Evolutionary conservation across 192 early-diverging fungal species (phyloP), one percentile per base, ranked within the genome.

Genomic region (Coemansia sp.): DNA sequence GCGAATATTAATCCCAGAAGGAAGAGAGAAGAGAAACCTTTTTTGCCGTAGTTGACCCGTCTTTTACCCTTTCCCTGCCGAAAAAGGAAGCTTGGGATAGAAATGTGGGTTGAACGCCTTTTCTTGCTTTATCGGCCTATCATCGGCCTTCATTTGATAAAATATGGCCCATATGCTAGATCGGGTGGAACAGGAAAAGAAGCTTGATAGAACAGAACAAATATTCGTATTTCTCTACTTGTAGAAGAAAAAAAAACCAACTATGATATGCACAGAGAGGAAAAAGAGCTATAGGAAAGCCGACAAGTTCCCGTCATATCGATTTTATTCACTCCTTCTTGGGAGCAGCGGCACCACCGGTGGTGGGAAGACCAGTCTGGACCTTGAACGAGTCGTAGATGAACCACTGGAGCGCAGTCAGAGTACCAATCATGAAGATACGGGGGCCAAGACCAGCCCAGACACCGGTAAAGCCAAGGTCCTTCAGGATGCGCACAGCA

Each of bases 401-500:
- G 61, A 88, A 84, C 91, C 91, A 94, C 81, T 94, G 93, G 58
- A 91, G 81, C 63, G 86, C 91, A 72, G 93, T 96, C 43, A 96
- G 84, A 61, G 93, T 92, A 85, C 94, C 94, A 70, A 96, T 90
- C 94, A 96, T 96, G 45, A 94, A 77, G 73, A 95, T 91, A 87
- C 94, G 92, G 48, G 92, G 87, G 19, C 86, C 86, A 32, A 96
- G 84, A 66, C 94, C 94, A 74, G 88, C 88, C 89, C 91, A 93
- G 65, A 90, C 77, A 50, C 90, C 90, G 13, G 73, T 58, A 38
- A 88, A 79, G 50, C 90, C 90, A 10, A 91, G 77, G 39, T 89
- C 86, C 75, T 89, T 89, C 22, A 84, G 65, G 59, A 88, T 78
- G 61, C 79, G 76, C 51, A 78, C 38, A 39, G 84, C 74, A 38